Base-by-base conservation (phyloP, 257 asterid genomes). In the Solanum commersonii region DNA sequence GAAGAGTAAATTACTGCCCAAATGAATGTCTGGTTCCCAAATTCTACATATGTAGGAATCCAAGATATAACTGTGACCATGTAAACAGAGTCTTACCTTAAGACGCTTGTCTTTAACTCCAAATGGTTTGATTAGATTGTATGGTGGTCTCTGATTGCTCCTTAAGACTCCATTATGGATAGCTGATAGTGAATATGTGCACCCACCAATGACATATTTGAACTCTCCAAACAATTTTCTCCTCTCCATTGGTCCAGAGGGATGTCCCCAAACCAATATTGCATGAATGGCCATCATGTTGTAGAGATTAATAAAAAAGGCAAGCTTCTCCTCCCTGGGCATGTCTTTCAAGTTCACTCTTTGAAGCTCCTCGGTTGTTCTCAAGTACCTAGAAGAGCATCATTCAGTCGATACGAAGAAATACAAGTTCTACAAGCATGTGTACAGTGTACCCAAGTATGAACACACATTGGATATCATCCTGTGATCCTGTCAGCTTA, bases 81-180 rank as follows among this genome's bases (percentile, higher is more conserved):
- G 70, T 49, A 82, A 49, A 18, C 85, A 82, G 34, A 56, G 85
- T 60, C 90, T 87, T 63, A 95, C 98, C 96, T 91, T 92, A 87
- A 92, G 85, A 70, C 95, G 94, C 72, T 87, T 91, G 90, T 96
- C 98, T 77, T 92, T 90, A 44, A 63, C 92, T 67, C 95, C 96
- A 88, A 96, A 96, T 72, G 98, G 98, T 89, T 92, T 95, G 60
- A 78, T 90, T 77, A 93, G 96, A 90, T 93, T 95, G 93, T 96
- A 96, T 0, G 99, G 96, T 56, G 98, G 98, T 88, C 98, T 95
- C 90, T 95, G 98, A 90, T 96, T 96, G 88, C 94, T 96, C 94
- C 99, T 94, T 88, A 96, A 93, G 87, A 95, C 89, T 88, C 99
- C 98, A 83, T 94, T 96, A 44, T 94, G 92, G 49, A 96, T 94